phyloP scores from a whole-genome alignment of 2,329 filamentous ascomycete species.

The Stagonosporopsis vannaccii region DNA sequence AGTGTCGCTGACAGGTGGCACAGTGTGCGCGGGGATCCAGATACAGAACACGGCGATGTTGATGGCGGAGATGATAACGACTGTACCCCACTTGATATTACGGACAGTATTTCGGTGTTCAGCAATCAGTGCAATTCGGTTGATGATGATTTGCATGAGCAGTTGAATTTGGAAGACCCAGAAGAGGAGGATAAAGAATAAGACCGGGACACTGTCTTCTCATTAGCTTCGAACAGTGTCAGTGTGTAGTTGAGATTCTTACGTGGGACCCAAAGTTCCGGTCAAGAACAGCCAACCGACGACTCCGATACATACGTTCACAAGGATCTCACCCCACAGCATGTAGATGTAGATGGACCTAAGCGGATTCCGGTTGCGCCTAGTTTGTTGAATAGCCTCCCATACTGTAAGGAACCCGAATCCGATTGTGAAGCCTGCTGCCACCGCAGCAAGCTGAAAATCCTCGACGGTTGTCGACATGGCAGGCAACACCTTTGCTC shows the following conservation, averaged over 20 bases:
- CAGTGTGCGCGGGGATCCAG: constrained; percentile 60
- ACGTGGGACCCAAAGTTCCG: constrained; percentile 41
- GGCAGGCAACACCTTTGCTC: constrained; percentile 9
- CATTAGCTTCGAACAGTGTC: constrained; percentile 3
- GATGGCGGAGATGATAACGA: constrained; percentile 56
- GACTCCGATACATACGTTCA: constrained; percentile 39
- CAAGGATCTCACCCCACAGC: constrained; percentile 45
- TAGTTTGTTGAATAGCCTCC: constrained; percentile 47
- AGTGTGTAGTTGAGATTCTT: constrained; percentile 6
- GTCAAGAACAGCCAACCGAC: constrained; percentile 44
- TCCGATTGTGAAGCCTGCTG: constrained; percentile 47
- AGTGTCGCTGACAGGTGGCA: constrained; percentile 39
- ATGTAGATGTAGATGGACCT: constrained; percentile 47
- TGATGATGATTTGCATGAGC: constrained; percentile 64
- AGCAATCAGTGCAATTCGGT: constrained; percentile 60
- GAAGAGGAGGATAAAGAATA: constrained; percentile 44
- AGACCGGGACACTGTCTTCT: constrained; percentile 32
- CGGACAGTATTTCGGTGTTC: constrained; percentile 50
- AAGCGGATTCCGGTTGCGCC: constrained; percentile 43
- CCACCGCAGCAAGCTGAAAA: constrained; percentile 41
- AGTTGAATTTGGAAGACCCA: constrained; percentile 56
- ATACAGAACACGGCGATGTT: constrained; percentile 63
- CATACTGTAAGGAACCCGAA: constrained; percentile 46
- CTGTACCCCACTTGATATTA: constrained; percentile 58
- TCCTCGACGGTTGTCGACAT: constrained; percentile 37